Base-by-base conservation (phyloP, 1,139 yeast species). In the Arxiozyma heterogenica region DNA sequence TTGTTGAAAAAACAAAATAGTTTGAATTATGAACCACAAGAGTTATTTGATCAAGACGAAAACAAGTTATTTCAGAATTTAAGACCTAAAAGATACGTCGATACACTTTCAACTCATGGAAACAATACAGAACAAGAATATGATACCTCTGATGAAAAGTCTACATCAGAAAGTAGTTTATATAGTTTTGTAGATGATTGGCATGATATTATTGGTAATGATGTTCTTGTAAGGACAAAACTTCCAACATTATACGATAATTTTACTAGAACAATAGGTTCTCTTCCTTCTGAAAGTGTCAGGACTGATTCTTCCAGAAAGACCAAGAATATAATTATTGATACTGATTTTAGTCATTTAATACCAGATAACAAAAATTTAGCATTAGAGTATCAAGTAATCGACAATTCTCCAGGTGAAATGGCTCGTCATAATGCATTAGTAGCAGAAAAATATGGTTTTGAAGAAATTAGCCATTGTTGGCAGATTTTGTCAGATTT, bases 331-430 rank as follows among this genome's bases (percentile, higher is more conserved):
- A 68, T 79, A 25, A 84, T 89, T 4, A 78, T 79, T 1, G 77
- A 85, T 4, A 75, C 78, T 56, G 94, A 90, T 66, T 85, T 85
- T 66, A 73, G 79, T 27, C 79, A 84, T 63, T 70, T 90, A 53
- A 76, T 90, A 47, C 96, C 96, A 0, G 86, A 90, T 34, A 83
- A 85, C 58, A 76, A 79, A 65, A 90, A 86, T 54, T 71, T 91
- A 49, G 97, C 96, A 0, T 73, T 78, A 39, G 93, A 86, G 59
- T 91, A 90, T 66, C 73, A 83, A 49, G 79, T 89, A 1, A 69
- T 82, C 52, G 95, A 94, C 0, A 84, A 77, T 22, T 65, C 81
- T 1, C 86, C 94, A 0, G 83, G 80, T 51, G 78, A 74, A 39
- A 70, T 88, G 51, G 90, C 95, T 0, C 69, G 73, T 11, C 81